Evolutionary conservation across 331 rosid genomes (phyloP), one percentile per base, ranked within the genome.

Genomic region (Malus hybrid): DNA sequence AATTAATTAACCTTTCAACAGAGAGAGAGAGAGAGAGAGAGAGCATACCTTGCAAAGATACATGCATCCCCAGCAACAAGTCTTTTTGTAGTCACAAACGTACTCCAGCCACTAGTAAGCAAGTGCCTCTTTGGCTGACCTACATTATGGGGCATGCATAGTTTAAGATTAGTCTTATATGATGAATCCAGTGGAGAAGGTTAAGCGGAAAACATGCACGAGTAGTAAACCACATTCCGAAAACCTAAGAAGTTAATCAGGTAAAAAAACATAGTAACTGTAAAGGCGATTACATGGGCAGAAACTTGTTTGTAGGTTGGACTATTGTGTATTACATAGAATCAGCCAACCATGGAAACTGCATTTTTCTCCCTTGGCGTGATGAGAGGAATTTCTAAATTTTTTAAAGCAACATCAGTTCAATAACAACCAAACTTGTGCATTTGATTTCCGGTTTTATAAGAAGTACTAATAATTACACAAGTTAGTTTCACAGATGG

Each of bases 81-180:
- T 60, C 80, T 90, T 79, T 90, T 92, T 24, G 92, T 68, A 59
- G 80, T 80, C 6, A 88, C 85, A 65, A 92, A 92, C 52, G 81
- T 81, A 82, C 88, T 92, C 97, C 93, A 92, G 31, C 93, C 93
- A 71, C 86, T 83, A 8, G 96, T 92, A 74, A 92, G 86, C 82
- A 90, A 77, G 82, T 92, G 93, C 72, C 90, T 80, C 85, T 71
- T 90, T 9, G 96, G 90, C 66, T 86, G 80, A 76, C 92, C 97
- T 92, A 86, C 76, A 68, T 54, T 75, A 68, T 33, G 16, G 78
- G 20, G 79, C 6, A 77, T 54, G 36, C 50, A 77, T 67, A 16
- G 67, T 67, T 63, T 36, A 46, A 52, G 46, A 32, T 18, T 65
- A 39, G 27, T 19, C 7, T 9, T 65, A 65, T 33, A 16, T 63